Percentiles rank a stretch among this genome's conserved stretches.
Conservation (phyloP, 305 asterid species). For the Rubia balearica region DNA sequence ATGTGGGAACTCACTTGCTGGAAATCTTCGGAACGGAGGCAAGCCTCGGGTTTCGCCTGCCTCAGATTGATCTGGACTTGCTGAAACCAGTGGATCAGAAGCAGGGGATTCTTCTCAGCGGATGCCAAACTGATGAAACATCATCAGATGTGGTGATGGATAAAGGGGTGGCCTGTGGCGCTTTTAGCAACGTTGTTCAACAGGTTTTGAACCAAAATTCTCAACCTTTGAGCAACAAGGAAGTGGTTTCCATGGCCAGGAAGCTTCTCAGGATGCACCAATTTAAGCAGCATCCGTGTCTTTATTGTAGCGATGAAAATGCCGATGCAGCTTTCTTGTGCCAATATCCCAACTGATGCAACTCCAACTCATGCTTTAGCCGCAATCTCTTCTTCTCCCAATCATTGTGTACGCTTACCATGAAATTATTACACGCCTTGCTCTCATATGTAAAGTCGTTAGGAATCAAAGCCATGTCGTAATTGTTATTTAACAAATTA, state of each 20-base stretch:
- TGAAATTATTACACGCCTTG: not conserved
- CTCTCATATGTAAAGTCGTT: not conserved
- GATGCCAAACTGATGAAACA: slow-evolving; percentile 62
- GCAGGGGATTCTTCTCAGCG: slow-evolving; percentile 71
- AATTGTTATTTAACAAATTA: not conserved
- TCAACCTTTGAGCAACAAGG: slow-evolving; percentile 43
- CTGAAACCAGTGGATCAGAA: slow-evolving; percentile 43
- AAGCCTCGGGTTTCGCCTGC: slow-evolving; percentile 45
- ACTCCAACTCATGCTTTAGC: not conserved
- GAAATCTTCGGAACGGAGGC: slow-evolving; percentile 55
- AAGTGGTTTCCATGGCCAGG: slow-evolving; percentile 55
- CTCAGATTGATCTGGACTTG: slow-evolving; percentile 24
- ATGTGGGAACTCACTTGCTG: slow-evolving; percentile 48
- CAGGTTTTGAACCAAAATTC: slow-evolving; percentile 47
- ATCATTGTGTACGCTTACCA: not conserved
- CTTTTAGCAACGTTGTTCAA: slow-evolving; percentile 64
- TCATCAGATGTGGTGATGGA: slow-evolving; percentile 50
- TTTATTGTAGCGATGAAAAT: slow-evolving; percentile 66
- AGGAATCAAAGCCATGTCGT: not conserved
- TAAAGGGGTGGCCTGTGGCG: slow-evolving; percentile 49
- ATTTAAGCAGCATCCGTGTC: slow-evolving; percentile 72
- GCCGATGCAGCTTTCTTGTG: slow-evolving; percentile 57
- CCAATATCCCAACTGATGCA: slow-evolving; percentile 10
- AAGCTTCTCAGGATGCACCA: slow-evolving; percentile 35
- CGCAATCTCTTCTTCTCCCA: not conserved